Base-by-base conservation (phyloP, 1,139 yeast species). In the Hemisphaericaspora xylofermentans region DNA sequence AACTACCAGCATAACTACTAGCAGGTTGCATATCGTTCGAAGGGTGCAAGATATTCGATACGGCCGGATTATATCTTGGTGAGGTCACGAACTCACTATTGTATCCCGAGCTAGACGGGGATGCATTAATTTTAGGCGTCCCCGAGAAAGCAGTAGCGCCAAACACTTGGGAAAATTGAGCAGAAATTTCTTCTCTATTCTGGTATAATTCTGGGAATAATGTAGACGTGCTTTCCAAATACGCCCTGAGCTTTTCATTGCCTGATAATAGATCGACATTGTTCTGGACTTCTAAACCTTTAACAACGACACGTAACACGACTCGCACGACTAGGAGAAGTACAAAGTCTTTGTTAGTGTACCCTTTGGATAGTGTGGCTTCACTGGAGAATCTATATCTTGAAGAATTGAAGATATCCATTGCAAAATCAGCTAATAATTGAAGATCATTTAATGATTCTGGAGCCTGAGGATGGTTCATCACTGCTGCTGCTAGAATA, bases 371-470 rank as follows among this genome's bases (percentile, higher is more conserved):
- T 10, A 29, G 14, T 2, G 33, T 4, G 7, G 9, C 21, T 17
- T 36, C 38, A 12, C 35, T 18, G 14, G 13, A 14, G 22, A n/a
- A n/a, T 17, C 22, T 27, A 25, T 34, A 34, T 17, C 25, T 18
- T 8, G 37, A 18, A 4, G 32, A 35, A 15, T 35, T 35, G 34
- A 62, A 64, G 32, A 56, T 61, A 26, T 53, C 49, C 44, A 61
- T 53, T 1, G 70, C 57, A 3, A 57, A 46, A 10, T 60, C 61
- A 32, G 64, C 56, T 36, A 71, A 56, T 21, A 70, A 47, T 24
- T 58, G 54, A 15, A 67, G 48, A 50, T 71, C 75, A 19, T 47
- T 48, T 15, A 48, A 46, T 1, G 63, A 51, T 8, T 64, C 72
- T 1, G 58, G 52, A 13, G 56, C 50, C 3, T 52, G 52, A 1